These are phyloP conservation scores for Parascedosporium putredinis DNA, from an alignment of 2,329 filamentous ascomycete species.

Conservation along the genomic window DNA sequence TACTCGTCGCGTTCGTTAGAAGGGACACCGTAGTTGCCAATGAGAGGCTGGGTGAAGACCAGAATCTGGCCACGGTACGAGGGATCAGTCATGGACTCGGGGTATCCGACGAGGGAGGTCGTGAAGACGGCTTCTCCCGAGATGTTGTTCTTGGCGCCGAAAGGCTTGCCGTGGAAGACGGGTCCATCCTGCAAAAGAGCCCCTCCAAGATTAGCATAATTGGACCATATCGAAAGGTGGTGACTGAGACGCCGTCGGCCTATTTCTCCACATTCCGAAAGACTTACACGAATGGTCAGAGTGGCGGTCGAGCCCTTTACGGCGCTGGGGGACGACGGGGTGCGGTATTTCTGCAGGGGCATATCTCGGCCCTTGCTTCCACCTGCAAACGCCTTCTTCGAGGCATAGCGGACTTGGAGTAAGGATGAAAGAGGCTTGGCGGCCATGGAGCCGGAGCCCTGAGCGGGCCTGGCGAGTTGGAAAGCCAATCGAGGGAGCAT, in stretches of 20 bases:
- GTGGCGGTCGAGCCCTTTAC: constrained; percentile 45
- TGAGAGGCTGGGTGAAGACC: constrained; percentile 94
- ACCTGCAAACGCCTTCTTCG: constrained; percentile 27
- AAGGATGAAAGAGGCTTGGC: constrained; percentile 9
- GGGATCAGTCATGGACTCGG: constrained; percentile 84
- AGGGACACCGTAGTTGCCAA: constrained; percentile 97
- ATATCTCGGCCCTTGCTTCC: constrained; percentile 61
- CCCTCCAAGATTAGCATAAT: no score
- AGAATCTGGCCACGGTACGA: constrained; percentile 91
- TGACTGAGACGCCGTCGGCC: no score
- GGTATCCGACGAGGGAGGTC: constrained; percentile 93
- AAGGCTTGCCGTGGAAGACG: constrained; percentile 91
- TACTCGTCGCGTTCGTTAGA: constrained; percentile 74
- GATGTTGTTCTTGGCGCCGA: constrained; percentile 92
- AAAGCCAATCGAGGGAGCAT: constrained; percentile 52
- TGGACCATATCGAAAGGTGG: no score
- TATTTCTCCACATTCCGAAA: not conserved
- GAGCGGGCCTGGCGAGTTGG: constrained; percentile 42
- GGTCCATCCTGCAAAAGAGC: constrained; percentile 61
- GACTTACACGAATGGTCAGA: constrained; percentile 77
- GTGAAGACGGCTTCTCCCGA: constrained; percentile 98
- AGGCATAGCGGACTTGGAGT: constrained; percentile 25
- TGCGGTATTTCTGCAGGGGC: constrained; percentile 14
- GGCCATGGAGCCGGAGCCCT: constrained; percentile 30
- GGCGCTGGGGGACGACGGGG: constrained; percentile 16